A percentile compares a stretch with the other conserved stretches of the same genome.
phyloP scores from a whole-genome alignment of 2,329 filamentous ascomycete genomes.

The Xylariaceae sp. region DNA sequence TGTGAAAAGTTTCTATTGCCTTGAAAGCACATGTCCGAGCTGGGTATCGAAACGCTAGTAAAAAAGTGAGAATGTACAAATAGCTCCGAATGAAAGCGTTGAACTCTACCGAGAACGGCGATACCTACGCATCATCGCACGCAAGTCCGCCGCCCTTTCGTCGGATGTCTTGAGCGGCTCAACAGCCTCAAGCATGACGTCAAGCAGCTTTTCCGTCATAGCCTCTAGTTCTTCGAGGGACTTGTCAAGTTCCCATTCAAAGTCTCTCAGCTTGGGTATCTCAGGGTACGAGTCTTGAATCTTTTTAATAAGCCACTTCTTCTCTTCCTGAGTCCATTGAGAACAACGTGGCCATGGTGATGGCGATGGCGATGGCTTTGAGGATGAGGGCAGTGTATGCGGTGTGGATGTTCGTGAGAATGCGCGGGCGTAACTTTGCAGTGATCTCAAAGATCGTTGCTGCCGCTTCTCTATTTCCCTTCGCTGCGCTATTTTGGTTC shows the following conservation, averaged over 20 bases:
- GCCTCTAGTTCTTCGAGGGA: constrained; percentile 18
- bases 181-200: constrained; percentile 18
- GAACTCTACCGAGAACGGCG: background rate
- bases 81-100: too few species aligned
- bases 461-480: constrained; percentile 15
- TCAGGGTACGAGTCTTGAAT: constrained; percentile 22
- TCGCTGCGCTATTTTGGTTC: constrained; percentile 10
- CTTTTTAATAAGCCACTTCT: constrained; percentile 17
- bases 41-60: background rate
- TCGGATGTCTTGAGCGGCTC: constrained; percentile 4
- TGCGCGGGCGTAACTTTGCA: constrained; percentile 8
- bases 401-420: background rate
- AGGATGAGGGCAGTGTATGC: constrained; percentile 7
- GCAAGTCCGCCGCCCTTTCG: constrained; percentile 9
- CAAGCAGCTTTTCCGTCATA: constrained; percentile 21
- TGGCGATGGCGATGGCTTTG: constrained; percentile 7
- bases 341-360: background rate
- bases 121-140: constrained; percentile 14
- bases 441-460: constrained; percentile 17
- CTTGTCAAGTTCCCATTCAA: constrained; percentile 18
- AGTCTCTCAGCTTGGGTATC: constrained; percentile 14
- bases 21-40: background rate
- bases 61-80: background rate
- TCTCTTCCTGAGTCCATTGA: constrained; percentile 24
- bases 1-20: background rate